Conservation (phyloP, 2,329 filamentous ascomycete genomes). For the Mollisia scopiformis region DNA sequence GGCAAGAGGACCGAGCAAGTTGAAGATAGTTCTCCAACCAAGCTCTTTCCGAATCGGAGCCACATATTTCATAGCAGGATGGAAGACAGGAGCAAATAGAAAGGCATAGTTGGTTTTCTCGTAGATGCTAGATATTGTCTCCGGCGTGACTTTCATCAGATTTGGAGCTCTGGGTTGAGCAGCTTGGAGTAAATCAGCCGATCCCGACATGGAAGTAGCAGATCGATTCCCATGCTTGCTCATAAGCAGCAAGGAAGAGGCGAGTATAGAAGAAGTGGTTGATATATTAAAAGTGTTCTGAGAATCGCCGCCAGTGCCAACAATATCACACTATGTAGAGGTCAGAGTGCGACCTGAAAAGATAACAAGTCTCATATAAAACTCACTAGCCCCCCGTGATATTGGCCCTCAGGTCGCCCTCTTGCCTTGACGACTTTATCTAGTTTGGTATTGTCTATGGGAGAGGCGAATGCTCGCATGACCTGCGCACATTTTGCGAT, state of each 20-base stretch:
- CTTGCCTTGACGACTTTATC: slow-evolving; percentile 61
- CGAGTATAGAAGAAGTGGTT: slow-evolving; percentile 91
- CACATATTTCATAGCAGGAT: slow-evolving; percentile 90
- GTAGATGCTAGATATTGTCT: slow-evolving; percentile 75
- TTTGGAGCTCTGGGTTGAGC: slow-evolving; percentile 74
- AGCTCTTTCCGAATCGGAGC: slow-evolving; percentile 84
- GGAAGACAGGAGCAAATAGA: slow-evolving; percentile 93
- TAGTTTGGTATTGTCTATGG: slow-evolving; percentile 68
- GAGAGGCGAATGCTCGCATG: slow-evolving; percentile 81
- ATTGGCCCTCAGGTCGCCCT: slow-evolving; percentile 69
- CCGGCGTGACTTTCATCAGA: slow-evolving; percentile 73
- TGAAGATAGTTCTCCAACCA: slow-evolving; percentile 96
- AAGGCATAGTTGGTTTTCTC: slow-evolving; percentile 87
- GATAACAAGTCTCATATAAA: neutral
- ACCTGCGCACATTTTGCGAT: slow-evolving; percentile 80
- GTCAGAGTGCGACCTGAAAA: slow-evolving; percentile 8
- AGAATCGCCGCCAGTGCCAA: slow-evolving; percentile 93
- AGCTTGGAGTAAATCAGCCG: slow-evolving; percentile 84
- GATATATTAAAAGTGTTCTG: slow-evolving; percentile 99
- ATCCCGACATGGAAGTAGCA: slow-evolving; percentile 93
- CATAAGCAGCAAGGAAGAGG: slow-evolving; percentile 80
- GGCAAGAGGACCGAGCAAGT: slow-evolving; percentile 87
- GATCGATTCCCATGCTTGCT: slow-evolving; percentile 97
- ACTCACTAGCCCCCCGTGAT: slow-evolving; percentile 81
- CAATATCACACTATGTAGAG: slow-evolving; percentile 74